Evolutionary conservation across 2,329 filamentous ascomycete species (phyloP), one percentile per base, ranked within the genome.

Genomic region (Colletotrichum chrysophilum): DNA sequence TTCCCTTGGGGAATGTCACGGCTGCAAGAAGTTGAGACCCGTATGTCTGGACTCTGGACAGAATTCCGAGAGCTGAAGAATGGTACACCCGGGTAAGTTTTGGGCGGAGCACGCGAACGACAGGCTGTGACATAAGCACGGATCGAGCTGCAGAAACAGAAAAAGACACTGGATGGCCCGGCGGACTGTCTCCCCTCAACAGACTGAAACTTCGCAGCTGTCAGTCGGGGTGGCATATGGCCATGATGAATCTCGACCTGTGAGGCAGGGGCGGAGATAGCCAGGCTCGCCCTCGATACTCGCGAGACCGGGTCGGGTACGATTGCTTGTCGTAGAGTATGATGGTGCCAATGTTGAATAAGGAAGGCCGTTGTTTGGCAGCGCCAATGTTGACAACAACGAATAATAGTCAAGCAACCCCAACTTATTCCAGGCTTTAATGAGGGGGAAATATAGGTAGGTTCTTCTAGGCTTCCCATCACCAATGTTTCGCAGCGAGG

Each of bases 401-500:
- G 55, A 56, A 55, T 55, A 34, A 43, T 28, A 56, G 58, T 9
- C 64, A 52, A 24, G 14, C 43, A 43, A 38, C 30, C 64, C 58
- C 30, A 34, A n/a, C 60, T 18, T 16, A 52, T 26, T 34, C 26
- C n/a, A 30, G 21, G 18, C 26, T 28, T 24, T 75, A 69, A 73
- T 73, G 70, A 74, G 70, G 70, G 67, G 64, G 56, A 55, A 16
- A 30, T 73, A 73, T 76, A 74, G 74, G 74, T 32, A 28, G 43
- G 14, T 66, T 72, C 36, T 75, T 67, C 70, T 76, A 36, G 58
- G 70, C 73, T 71, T 60, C 48, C 61, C 65, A 74, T 65, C 70
- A 66, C 70, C 58, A 65, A 60, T 65, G 70, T 74, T 76, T 76
- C 70, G 74, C 74, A 32, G 64, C 58, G 48, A 76, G 64, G 74